phyloP scores from a whole-genome alignment of 1,284 basidiomycete genomes.

The Tetrapyrgos nigripes region DNA sequence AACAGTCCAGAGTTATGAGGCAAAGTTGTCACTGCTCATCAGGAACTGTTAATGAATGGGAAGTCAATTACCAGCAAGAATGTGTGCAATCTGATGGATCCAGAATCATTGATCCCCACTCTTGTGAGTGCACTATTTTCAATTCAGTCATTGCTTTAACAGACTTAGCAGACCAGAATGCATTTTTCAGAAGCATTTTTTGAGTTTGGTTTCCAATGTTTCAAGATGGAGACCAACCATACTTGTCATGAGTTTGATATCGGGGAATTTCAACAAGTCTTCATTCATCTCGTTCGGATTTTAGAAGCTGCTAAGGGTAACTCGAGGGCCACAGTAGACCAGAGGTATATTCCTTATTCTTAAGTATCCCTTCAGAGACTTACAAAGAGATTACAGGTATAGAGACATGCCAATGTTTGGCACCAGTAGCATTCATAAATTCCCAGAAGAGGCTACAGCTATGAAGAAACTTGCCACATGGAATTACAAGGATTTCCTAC shows the following conservation, averaged over 20 bases:
- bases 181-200: background rate
- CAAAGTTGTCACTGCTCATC: background rate
- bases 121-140: background rate
- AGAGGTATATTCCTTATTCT: background rate
- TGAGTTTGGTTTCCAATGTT: background rate
- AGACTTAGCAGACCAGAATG: background rate
- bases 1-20: no score
- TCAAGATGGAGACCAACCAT: background rate
- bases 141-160: background rate
- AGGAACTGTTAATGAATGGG: background rate
- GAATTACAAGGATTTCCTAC: conserved; percentile 27
- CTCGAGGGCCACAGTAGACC: background rate
- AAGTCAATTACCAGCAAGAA: background rate
- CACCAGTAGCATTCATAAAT: conserved; percentile 14
- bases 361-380: background rate
- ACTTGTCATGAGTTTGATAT: background rate
- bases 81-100: background rate
- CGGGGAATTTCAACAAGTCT: background rate
- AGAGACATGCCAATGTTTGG: conserved; percentile 13
- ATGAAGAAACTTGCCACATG: conserved; percentile 12
- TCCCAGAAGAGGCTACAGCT: conserved; percentile 14
- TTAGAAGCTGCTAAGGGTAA: background rate
- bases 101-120: background rate
- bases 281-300: background rate
- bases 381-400: conserved; percentile 2